Conservation (phyloP, 305 asterid genomes). For the Fraxinus sp. region DNA sequence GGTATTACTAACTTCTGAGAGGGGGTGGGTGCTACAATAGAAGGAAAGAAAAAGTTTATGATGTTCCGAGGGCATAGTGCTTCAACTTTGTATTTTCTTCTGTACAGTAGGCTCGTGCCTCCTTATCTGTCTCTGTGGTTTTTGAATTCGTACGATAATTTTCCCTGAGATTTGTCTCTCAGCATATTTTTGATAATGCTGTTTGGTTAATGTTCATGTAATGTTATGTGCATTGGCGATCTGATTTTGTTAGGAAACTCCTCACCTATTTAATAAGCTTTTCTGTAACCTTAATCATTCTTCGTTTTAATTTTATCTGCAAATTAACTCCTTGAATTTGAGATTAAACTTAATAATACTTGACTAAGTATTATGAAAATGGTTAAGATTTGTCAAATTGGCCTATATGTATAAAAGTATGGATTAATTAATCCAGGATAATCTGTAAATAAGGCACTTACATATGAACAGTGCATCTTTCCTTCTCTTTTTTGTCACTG, state of each 20-base stretch:
- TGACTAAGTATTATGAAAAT: constrained; percentile 10
- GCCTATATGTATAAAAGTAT: neutral
- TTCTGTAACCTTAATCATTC: neutral
- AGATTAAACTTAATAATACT: neutral
- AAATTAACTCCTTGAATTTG: neutral
- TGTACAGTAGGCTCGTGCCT: neutral
- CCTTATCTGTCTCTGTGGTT: neutral
- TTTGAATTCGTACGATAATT: neutral
- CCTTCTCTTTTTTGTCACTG: neutral
- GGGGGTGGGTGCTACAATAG: neutral
- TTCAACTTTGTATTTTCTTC: neutral
- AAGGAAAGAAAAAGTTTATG: neutral
- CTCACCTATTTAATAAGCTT: neutral
- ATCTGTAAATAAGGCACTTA: neutral
- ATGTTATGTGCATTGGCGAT: neutral
- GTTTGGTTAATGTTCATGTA: neutral
- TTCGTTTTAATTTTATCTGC: neutral
- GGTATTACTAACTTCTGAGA: constrained; percentile 3
- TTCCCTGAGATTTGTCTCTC: neutral
- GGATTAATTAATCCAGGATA: neutral
- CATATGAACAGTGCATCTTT: neutral
- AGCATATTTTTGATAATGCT: neutral
- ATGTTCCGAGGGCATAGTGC: neutral
- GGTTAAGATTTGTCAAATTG: constrained; percentile 12
- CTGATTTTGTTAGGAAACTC: neutral